Evolutionary conservation across 2,329 filamentous ascomycete genomes (phyloP), one percentile per base, ranked within the genome.

Genomic region (Graphilbum sp.): DNA sequence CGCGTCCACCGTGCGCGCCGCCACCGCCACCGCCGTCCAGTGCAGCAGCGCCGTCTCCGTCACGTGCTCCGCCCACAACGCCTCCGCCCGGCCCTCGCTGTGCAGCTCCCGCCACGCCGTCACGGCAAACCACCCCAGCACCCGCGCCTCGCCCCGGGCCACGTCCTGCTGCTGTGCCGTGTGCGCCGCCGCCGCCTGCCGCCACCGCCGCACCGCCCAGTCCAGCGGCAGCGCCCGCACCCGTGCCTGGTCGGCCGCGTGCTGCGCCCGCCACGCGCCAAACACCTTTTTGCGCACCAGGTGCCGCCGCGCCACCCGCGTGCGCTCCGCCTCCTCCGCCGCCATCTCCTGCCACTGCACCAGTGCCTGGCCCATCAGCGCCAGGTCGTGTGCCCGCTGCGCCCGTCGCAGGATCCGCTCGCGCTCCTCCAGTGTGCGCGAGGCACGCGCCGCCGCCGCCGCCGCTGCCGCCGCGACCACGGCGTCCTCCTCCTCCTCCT

Each of bases 201-300:
- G 39, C 54, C 54, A 58, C 33, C 44, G 47, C 34, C 47, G 44
- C 3, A 56, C 44, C 6, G 46, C 43, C n/a, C 52, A 40, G 31
- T 43, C 39, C 12, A 53, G 42, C 19, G 46, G 39, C 20, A 58
- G 54, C 30, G 43, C 59, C 18, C 60, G 57, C 13, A 64, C 63
- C 45, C 69, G 69, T 31, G 60, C 48, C 32, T 73, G 66, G 45
- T 79, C 75, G 36, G 72, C 63, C 1, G 64, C 62, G 0, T 75
- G 78, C 39, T 81, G 72, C 41, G 73, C 66, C 20, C 69, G 65
- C 79, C 79, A 85, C 8, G 72, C 72, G 41, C 70, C 71, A 54
- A 83, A 84, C 43, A 75, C 77, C 39, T 72, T 70, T 12, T 70
- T 72, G 39, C 77, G 66, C 38, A 90, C 59, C 42, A 87, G 73